Evolutionary conservation across 1,139 yeast species (phyloP), one percentile per base, ranked within the genome.

Genomic region (Eremothecium coryli): DNA sequence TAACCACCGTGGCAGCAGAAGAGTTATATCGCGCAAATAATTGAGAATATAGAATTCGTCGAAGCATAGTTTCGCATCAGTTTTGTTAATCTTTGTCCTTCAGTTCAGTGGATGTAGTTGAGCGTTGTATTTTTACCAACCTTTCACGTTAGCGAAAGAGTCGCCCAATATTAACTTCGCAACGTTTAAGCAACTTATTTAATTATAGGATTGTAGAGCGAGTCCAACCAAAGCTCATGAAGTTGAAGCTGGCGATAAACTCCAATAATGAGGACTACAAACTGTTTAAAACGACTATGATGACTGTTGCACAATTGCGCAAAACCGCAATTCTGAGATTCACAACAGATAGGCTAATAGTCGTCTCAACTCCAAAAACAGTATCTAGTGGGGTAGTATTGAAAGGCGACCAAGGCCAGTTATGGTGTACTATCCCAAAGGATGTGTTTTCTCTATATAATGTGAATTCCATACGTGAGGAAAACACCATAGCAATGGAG

Each of bases 371-470:
- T 2, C 58, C 59, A 1, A 47, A 44, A 20, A 38, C 46, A 1
- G 30, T 43, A 6, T 38, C 39, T 24, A 33, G 33, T 12, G 40
- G 40, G 16, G 38, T 52, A 3, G 29, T 41, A 6, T 23, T 50
- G 17, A 47, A 43, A 4, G 47, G 45, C 7, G 58, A 54, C 32
- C 45, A 45, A 10, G 58, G 58, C 2, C 58, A 54, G 30, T 35
- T 54, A 23, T 55, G 60, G 60, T 55, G 60, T 28, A 52, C 56
- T 5, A 50, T 55, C 6, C 60, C 60, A 2, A 33, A 35, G 7
- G 59, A 54, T 42, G 54, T 50, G 13, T 55, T 55, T 31, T 42
- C 40, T 18, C 36, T 43, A 5, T 55, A 54, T 33, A 39, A 40
- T 4, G 55, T 55, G 1, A 37, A 37, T 14, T 49, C 57, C 5